Conservation (phyloP, 129 eudicot genomes). For the Artemisia argyi region DNA sequence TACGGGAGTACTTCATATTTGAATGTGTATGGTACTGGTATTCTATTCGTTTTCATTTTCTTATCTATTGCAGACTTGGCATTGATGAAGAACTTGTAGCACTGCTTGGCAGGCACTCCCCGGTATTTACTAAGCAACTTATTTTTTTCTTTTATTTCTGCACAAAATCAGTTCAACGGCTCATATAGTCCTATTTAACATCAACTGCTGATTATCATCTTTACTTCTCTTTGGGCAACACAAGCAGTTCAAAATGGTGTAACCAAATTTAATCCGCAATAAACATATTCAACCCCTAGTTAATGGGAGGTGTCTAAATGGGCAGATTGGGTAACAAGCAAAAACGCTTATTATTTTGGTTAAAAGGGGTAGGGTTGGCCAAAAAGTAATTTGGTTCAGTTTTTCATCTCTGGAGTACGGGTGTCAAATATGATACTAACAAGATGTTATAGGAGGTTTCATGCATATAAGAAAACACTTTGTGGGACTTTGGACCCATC, state of each 20-base stretch:
- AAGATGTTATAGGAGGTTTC: too few species aligned
- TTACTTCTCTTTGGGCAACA: too few species aligned
- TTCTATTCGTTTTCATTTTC: neutral
- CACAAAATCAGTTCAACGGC: neutral
- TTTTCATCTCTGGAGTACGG: neutral
- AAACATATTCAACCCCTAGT: too few species aligned
- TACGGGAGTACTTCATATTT: neutral
- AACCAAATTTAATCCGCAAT: too few species aligned
- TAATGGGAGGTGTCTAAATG: too few species aligned
- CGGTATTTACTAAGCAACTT: constrained; percentile 45
- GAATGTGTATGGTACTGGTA: neutral
- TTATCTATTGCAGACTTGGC: constrained; percentile 64
- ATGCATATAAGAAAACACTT: too few species aligned
- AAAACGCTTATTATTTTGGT: neutral
- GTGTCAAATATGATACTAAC: too few species aligned
- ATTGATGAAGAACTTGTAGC: constrained; percentile 97
- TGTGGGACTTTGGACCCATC: too few species aligned
- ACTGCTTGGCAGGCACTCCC: constrained; percentile 75
- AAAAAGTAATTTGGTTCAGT: neutral
- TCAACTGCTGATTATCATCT: too few species aligned
- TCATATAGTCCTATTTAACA: neutral
- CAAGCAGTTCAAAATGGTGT: too few species aligned
- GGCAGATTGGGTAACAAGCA: too few species aligned
- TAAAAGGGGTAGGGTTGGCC: neutral
- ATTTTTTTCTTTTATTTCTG: neutral